phyloP scores from a whole-genome alignment of 495 filamentous ascomycete species.

The Hypoxylon trugodes region DNA sequence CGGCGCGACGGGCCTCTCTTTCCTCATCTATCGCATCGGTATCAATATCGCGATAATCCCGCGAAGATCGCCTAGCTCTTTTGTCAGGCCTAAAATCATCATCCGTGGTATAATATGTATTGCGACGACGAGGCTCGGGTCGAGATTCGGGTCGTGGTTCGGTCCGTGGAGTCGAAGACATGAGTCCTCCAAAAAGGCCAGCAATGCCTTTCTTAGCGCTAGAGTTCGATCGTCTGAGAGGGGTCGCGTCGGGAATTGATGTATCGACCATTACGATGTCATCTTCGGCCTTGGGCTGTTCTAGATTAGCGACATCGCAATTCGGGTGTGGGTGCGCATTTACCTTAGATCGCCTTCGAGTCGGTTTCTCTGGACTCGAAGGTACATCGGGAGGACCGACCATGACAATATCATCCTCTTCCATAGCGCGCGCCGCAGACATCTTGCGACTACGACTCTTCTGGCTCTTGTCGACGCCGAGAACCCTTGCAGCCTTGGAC shows the following conservation, averaged over 20 bases:
- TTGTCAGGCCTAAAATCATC: conserved; percentile 47
- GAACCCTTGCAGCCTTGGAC: conserved; percentile 61
- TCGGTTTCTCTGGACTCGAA: conserved; percentile 53
- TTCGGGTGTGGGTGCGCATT: conserved; percentile 16
- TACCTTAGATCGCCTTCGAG: conserved; percentile 58
- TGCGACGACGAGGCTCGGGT: conserved; percentile 54
- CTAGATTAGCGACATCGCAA: conserved; percentile 33
- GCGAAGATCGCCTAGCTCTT: conserved; percentile 27
- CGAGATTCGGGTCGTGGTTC: conserved; percentile 50
- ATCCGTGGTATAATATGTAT: conserved; percentile 52
- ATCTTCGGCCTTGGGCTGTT: conserved; percentile 47
- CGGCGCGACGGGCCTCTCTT: conserved; percentile 62
- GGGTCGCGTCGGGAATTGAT: conserved; percentile 44
- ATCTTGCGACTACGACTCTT: conserved; percentile 50
- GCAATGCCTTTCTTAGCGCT: conserved; percentile 52
- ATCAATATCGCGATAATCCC: conserved; percentile 32
- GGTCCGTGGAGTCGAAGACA: conserved; percentile 43
- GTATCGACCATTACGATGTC: conserved; percentile 50
- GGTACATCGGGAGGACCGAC: conserved; percentile 50
- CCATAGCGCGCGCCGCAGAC: conserved; percentile 22
- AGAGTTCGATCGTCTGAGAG: conserved; percentile 53
- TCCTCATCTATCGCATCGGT: conserved; percentile 51
- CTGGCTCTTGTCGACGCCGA: conserved; percentile 54
- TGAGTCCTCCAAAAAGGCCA: conserved; percentile 55
- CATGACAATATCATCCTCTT: conserved; percentile 60